phyloP scores from a whole-genome alignment of 148 eudicot species.

The Rhododendron henanense region DNA sequence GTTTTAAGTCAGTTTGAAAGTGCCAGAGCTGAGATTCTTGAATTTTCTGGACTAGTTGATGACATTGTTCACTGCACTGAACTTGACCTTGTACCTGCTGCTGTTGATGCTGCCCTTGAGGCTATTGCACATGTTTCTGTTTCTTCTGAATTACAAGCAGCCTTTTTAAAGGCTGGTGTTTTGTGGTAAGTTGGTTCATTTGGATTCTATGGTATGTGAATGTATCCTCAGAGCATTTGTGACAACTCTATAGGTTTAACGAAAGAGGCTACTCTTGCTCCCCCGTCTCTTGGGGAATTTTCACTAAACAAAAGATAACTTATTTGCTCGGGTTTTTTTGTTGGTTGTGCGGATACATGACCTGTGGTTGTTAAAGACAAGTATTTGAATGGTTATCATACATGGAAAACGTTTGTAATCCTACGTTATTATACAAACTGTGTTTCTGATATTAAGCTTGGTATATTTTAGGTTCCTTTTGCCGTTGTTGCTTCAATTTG shows the following conservation, averaged over 20 bases:
- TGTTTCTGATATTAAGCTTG: constrained; percentile 6
- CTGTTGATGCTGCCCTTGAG: constrained; percentile 91
- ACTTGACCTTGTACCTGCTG: constrained; percentile 85
- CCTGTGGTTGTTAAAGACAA: not conserved
- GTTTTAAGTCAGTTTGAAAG: constrained; percentile 85
- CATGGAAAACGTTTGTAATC: not conserved
- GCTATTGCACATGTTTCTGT: constrained; percentile 82
- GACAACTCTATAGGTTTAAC: not conserved
- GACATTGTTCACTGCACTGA: constrained; percentile 97
- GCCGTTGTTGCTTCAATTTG: constrained; percentile 92
- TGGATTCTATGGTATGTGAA: not conserved
- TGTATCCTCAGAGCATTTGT: not conserved
- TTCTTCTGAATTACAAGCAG: constrained; percentile 68
- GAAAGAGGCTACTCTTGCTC: not conserved
- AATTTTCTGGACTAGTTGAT: constrained; percentile 70
- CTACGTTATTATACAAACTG: not conserved
- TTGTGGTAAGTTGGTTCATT: constrained; percentile 55
- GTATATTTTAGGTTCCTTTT: constrained; percentile 65
- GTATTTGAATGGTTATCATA: not conserved
- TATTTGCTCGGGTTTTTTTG: not conserved
- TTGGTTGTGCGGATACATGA: not conserved
- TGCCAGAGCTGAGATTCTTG: constrained; percentile 86
- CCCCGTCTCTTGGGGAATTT: not conserved
- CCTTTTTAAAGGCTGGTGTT: constrained; percentile 80
- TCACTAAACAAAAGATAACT: not conserved